Evolutionary conservation across 371 early-diverging fungal species (phyloP).

Genomic region (Mortierella sp.): DNA sequence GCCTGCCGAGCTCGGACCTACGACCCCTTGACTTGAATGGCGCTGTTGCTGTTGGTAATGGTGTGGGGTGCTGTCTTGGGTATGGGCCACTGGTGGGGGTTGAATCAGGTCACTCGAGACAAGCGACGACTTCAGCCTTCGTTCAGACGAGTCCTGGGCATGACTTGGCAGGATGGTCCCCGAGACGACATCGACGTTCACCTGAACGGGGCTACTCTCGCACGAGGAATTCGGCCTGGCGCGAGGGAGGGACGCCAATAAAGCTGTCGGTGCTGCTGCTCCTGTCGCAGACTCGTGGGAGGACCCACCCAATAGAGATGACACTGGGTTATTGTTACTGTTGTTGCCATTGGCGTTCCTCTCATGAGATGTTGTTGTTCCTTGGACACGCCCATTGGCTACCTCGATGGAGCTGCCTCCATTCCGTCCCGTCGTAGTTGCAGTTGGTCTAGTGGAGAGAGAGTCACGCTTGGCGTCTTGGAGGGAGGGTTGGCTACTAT

Average conservation of each 20-base stretch:
- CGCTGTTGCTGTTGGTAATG: constrained; percentile 23
- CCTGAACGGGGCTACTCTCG: constrained; percentile 32
- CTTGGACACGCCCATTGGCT: constrained; percentile 8
- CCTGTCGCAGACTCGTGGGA: constrained; percentile 14
- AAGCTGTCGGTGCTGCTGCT: constrained; percentile 11
- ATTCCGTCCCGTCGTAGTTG: neutral
- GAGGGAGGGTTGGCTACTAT: constrained; percentile 4
- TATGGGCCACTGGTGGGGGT: constrained; percentile 39
- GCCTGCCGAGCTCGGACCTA: constrained; percentile 13
- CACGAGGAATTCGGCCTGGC: constrained; percentile 6
- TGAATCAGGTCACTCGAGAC: constrained; percentile 32
- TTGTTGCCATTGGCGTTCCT: neutral
- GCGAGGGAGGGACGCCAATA: constrained; percentile 25
- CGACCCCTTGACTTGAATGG: constrained; percentile 15
- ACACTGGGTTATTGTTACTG: neutral
- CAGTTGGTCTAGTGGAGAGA: neutral
- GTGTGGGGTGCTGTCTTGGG: constrained; percentile 23
- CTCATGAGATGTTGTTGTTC: constrained; percentile 9
- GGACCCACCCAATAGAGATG: neutral
- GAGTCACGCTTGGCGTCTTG: constrained; percentile 12
- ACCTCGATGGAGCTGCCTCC: constrained; percentile 6
- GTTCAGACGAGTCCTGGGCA: constrained; percentile 35
- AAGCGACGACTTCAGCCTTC: constrained; percentile 36
- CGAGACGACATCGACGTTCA: constrained; percentile 37
- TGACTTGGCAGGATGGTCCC: constrained; percentile 39